Conservation (phyloP, 805 yeast species). For the Wickerhamomyces kurtzmanii region DNA sequence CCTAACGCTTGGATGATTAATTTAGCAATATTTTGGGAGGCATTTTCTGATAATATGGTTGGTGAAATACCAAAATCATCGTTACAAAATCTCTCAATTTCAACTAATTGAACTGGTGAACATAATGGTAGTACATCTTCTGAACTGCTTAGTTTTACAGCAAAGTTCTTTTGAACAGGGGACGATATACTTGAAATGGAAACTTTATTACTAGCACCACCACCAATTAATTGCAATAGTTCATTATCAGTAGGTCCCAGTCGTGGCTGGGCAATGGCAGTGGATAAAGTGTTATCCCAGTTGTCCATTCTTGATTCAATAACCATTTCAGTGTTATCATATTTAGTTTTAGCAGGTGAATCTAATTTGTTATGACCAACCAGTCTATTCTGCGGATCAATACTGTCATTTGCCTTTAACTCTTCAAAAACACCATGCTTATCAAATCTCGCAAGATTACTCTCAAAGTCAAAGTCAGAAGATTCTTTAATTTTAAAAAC, state of each 20-base stretch:
- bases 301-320: constrained; percentile 34
- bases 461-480: constrained; percentile 78
- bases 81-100: constrained; percentile 52
- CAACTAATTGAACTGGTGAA: constrained; percentile 71
- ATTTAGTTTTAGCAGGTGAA: constrained; percentile 31
- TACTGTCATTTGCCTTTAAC: constrained; percentile 52
- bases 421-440: constrained; percentile 73
- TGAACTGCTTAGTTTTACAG: too few species aligned
- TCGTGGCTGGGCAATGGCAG: constrained; percentile 5
- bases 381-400: constrained; percentile 50
- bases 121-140: constrained; percentile 43
- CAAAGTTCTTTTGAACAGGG: too few species aligned
- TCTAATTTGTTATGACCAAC: constrained; percentile 63
- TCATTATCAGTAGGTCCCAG: not conserved
- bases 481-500: constrained; percentile 34
- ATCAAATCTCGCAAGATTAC: constrained; percentile 74
- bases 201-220: constrained; percentile 6
- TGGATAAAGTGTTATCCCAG: constrained; percentile 35
- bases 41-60: constrained; percentile 46
- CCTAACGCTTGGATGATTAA: constrained; percentile 56
- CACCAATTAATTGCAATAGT: constrained; percentile 1
- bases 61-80: constrained; percentile 43
- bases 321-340: constrained; percentile 70
- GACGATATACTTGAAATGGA: too few species aligned
- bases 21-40: constrained; percentile 56